Percentiles rank a stretch among this genome's conserved stretches.
Evolutionary conservation across 169 alveolate genomes (phyloP).

Genomic region (Plasmodium fragile): DNA sequence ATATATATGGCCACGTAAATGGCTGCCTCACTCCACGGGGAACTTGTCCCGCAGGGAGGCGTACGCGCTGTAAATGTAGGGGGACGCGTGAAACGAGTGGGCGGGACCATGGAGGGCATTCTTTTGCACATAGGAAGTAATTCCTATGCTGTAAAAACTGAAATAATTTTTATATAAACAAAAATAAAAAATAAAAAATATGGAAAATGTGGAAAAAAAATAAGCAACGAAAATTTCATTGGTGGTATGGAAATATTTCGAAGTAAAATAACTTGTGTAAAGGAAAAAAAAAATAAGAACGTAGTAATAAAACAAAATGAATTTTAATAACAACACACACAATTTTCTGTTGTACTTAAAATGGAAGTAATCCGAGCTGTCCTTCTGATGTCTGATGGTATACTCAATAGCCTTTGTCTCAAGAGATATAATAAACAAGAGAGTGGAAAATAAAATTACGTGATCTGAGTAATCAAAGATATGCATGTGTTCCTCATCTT

Average conservation of each 20-base stretch:
- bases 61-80: not conserved
- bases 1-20: not conserved
- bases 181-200: slow-evolving; percentile 64
- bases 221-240: slow-evolving; percentile 78
- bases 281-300: slow-evolving; percentile 71
- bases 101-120: not conserved
- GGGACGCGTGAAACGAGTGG: slow-evolving; percentile 13
- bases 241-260: slow-evolving; percentile 75
- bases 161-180: slow-evolving; percentile 72
- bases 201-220: slow-evolving; percentile 76
- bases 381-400: slow-evolving; percentile 62
- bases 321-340: slow-evolving; percentile 37
- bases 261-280: slow-evolving; percentile 71
- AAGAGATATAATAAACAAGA: slow-evolving; percentile 55
- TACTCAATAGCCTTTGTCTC: slow-evolving; percentile 70
- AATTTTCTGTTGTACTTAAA: slow-evolving; percentile 73
- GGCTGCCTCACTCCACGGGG: slow-evolving; percentile 15
- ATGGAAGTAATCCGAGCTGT: slow-evolving; percentile 62
- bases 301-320: slow-evolving; percentile 58
- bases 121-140: slow-evolving; percentile 35
- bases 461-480: slow-evolving; percentile 77
- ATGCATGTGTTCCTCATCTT: slow-evolving; percentile 67
- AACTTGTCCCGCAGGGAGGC: slow-evolving; percentile 34
- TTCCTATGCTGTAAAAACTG: slow-evolving; percentile 73
- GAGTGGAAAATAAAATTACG: slow-evolving; percentile 71